Conservation (phyloP, 345 rosid genomes). For the Conringia planisiliqua region DNA sequence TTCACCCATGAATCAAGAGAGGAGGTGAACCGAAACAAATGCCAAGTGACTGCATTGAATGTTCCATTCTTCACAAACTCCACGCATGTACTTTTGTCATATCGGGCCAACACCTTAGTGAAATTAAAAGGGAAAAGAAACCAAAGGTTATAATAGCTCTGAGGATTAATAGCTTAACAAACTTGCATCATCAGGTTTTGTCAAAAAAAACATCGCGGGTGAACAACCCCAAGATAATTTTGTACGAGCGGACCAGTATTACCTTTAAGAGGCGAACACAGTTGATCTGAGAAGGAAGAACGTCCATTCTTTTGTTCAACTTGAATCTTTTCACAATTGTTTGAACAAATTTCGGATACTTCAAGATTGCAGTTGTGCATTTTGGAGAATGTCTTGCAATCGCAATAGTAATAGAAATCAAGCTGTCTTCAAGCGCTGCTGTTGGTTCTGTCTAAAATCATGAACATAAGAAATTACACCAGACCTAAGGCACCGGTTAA, state of each 20-base stretch:
- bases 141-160: conserved; percentile 1
- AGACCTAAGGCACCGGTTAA: conserved; percentile 11
- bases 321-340: conserved; percentile 59
- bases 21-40: conserved; percentile 56
- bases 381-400: conserved; percentile 90
- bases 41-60: conserved; percentile 60
- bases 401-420: conserved; percentile 59
- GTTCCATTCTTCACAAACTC: conserved; percentile 51
- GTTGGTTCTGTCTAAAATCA: conserved; percentile 58
- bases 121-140: conserved; percentile 10
- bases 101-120: conserved; percentile 64
- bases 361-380: conserved; percentile 65
- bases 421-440: conserved; percentile 53
- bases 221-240: neutral
- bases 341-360: conserved; percentile 68
- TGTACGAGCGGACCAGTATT: conserved; percentile 1
- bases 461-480: neutral
- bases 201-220: neutral
- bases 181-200: conserved; percentile 3
- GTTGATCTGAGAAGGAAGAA: conserved; percentile 55
- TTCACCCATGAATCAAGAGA: conserved; percentile 72
- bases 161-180: conserved; percentile 5
- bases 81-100: conserved; percentile 53
- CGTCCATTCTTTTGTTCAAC: conserved; percentile 37
- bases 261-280: conserved; percentile 74